Evolutionary conservation across 345 rosid genomes (phyloP).

Genomic region (Rhodamnia argentea): DNA sequence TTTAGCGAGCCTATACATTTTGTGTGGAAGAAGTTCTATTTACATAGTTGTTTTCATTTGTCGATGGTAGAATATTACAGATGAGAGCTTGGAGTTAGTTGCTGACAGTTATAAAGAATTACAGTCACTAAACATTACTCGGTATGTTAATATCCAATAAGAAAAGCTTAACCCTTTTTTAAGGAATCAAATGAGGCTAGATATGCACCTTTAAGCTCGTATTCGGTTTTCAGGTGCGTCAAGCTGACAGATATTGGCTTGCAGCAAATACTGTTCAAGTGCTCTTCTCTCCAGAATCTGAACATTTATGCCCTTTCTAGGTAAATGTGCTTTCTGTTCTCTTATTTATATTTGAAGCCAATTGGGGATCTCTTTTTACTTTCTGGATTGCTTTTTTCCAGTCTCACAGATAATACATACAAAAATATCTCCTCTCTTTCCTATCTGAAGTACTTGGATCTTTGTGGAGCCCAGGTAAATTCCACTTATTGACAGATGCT

Average conservation of each 20-base stretch:
- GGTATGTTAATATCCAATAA: constrained; percentile 30
- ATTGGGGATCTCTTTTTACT: background rate
- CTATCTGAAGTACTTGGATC: constrained; percentile 58
- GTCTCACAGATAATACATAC: constrained; percentile 74
- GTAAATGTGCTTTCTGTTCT: constrained; percentile 15
- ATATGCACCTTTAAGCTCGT: background rate
- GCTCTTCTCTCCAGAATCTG: constrained; percentile 51
- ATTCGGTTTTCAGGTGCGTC: constrained; percentile 47
- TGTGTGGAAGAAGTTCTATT: background rate
- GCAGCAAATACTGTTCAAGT: constrained; percentile 48
- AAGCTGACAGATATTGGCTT: constrained; percentile 76
- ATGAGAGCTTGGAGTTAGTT: constrained; percentile 61
- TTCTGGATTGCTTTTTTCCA: constrained; percentile 16
- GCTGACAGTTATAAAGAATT: constrained; percentile 59
- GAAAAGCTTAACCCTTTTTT: background rate
- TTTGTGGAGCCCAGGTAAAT: constrained; percentile 90
- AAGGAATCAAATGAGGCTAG: background rate
- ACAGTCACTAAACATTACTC: constrained; percentile 62
- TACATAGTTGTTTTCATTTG: constrained; percentile 2
- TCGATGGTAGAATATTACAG: constrained; percentile 51
- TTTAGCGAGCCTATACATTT: background rate
- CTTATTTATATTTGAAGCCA: background rate
- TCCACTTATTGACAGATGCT: background rate
- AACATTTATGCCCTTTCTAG: constrained; percentile 89
- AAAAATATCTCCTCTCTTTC: constrained; percentile 50